Evolutionary conservation across 352 stramenopile genomes (phyloP).

Genomic region (Globisporangium yorkense): DNA sequence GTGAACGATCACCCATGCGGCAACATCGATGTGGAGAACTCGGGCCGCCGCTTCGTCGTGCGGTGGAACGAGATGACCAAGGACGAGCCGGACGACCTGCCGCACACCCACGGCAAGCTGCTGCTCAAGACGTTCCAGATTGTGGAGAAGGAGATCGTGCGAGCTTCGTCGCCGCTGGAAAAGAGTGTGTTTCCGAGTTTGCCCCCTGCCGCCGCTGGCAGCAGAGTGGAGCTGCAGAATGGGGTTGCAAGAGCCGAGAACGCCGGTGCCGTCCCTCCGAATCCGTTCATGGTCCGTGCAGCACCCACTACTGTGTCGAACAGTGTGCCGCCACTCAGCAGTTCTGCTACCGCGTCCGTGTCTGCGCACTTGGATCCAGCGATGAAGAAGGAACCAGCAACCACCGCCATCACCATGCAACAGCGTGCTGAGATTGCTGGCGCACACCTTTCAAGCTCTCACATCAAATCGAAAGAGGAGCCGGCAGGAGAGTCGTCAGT

Average conservation of each 20-base stretch:
- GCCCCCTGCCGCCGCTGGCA: background rate
- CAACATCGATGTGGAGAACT: constrained; percentile 73
- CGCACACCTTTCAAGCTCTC: background rate
- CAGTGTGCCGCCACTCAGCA: background rate
- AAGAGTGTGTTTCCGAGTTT: background rate
- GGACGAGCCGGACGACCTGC: constrained; percentile 40
- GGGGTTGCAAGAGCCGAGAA: background rate
- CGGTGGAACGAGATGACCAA: constrained; percentile 75
- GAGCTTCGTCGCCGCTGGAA: background rate
- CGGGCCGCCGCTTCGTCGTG: constrained; percentile 67
- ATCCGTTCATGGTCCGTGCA: background rate
- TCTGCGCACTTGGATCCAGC: background rate
- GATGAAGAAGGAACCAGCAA: background rate
- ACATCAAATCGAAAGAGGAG: background rate
- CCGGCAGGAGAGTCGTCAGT: background rate
- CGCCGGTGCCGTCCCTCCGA: background rate
- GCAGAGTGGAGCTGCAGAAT: background rate
- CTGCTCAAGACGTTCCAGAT: constrained; percentile 36
- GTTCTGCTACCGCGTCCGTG: background rate
- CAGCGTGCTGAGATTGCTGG: background rate
- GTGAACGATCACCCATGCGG: constrained; percentile 60
- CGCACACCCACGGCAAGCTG: constrained; percentile 46
- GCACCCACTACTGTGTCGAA: background rate
- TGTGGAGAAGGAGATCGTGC: constrained; percentile 18
- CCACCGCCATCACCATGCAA: background rate